phyloP scores from a whole-genome alignment of 129 eudicot species.

The Lactuca sativa region DNA sequence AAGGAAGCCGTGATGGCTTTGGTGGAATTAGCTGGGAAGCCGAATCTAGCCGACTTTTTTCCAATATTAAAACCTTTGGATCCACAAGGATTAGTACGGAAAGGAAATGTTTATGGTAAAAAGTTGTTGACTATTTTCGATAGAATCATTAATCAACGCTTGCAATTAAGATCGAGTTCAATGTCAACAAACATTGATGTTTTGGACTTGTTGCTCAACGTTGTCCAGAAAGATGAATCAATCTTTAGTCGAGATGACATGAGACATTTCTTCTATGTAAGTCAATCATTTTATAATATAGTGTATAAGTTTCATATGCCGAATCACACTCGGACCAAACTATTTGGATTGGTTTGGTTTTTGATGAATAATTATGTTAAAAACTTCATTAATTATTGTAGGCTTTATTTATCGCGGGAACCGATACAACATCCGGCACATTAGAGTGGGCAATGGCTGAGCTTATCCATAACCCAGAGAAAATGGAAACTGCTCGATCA shows the following conservation, averaged over 20 bases:
- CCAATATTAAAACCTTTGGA: slow-evolving; percentile 39
- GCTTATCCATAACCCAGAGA: slow-evolving; percentile 21
- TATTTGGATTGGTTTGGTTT: neutral
- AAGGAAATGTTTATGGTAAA: neutral
- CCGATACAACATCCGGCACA: too few relatives aligned
- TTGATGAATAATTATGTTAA: neutral
- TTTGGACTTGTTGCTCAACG: slow-evolving; percentile 4
- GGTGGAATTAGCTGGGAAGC: slow-evolving; percentile 28
- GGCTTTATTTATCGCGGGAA: slow-evolving; percentile 37
- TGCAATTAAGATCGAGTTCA: neutral
- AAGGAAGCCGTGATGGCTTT: slow-evolving; percentile 28
- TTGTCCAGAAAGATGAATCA: neutral
- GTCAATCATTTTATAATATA: neutral
- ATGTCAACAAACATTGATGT: neutral
- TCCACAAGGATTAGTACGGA: slow-evolving; percentile 30
- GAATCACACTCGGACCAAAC: too few relatives aligned
- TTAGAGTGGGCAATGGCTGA: too few relatives aligned
- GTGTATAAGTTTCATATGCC: too few relatives aligned
- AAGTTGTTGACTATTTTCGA: slow-evolving; percentile 13
- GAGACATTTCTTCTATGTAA: slow-evolving; percentile 5
- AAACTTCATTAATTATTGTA: neutral
- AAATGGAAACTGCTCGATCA: slow-evolving; percentile 6
- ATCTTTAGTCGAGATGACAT: neutral
- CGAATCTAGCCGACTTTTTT: slow-evolving; percentile 10
- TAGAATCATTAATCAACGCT: slow-evolving; percentile 9